Base-by-base conservation (phyloP, 78 protist genomes). In the Corallochytrium limacisporum region DNA sequence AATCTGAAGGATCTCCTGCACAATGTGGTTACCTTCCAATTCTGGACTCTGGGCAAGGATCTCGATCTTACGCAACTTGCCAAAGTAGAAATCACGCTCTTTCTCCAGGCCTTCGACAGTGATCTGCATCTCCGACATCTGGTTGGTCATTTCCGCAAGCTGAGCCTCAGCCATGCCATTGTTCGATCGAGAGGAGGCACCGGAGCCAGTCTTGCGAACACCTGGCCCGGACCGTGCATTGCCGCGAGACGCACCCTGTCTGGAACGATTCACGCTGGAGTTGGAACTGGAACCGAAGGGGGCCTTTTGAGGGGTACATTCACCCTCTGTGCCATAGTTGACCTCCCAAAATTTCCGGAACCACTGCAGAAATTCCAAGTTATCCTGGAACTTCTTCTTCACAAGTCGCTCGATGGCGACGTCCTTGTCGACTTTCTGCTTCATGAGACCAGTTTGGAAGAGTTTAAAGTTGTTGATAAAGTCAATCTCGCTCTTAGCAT, bases 281-380 rank as follows among this genome's bases (percentile, higher is more conserved):
- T n/a, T n/a, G n/a, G n/a, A n/a, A n/a, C n/a, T n/a, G n/a, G n/a
- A n/a, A n/a, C n/a, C n/a, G n/a, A n/a, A n/a, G n/a, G n/a, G n/a
- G n/a, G n/a, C n/a, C n/a, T n/a, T n/a, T n/a, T n/a, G n/a, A n/a
- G n/a, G n/a, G n/a, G n/a, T n/a, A n/a, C n/a, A n/a, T n/a, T n/a
- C n/a, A n/a, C n/a, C n/a, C n/a, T n/a, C n/a, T n/a, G n/a, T n/a
- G n/a, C n/a, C n/a, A n/a, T n/a, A n/a, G n/a, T n/a, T n/a, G n/a
- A n/a, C n/a, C n/a, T n/a, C 55, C 55, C 55, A 84, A 37, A 49
- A 87, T 26, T 72, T 47, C 56, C 88, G 85, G 56, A 91, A 48
- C 95, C 95, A 91, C 61, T 91, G 96, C 20, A 74, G 50, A 65
- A 91, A 86, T 31, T 91, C 96, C 4, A 91, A 78, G 68, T 86